Base-by-base conservation (phyloP, 176 grass and related monocot species). In the Aegilops speltoides region DNA sequence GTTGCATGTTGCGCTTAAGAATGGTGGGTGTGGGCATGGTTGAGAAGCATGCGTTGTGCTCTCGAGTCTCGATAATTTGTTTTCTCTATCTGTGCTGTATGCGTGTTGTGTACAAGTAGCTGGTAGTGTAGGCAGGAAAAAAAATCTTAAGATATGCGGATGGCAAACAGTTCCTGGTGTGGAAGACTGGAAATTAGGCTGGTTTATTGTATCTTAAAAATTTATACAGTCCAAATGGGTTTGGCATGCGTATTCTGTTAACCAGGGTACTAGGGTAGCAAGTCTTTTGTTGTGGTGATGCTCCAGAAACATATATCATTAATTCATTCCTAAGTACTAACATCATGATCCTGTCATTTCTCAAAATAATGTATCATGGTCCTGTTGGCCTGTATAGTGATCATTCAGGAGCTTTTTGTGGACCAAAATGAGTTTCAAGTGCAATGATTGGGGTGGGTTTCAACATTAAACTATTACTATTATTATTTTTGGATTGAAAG, bases 251-350 rank as follows among this genome's bases (percentile, higher is more conserved):
- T 48, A 71, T 56, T 77, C 43, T 72, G 31, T 62, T 70, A 82
- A 76, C 14, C 6, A 61, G 14, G 63, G 63, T 2, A 4, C 17
- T 22, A 2, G 19, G 54, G 54, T 8, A 57, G 70, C n/a, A 71
- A 74, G 36, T 43, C 8, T 64, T 84, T 54, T 66, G 41, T n/a
- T 56, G 17, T 38, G 46, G 2, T 33, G 15, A 46, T 81, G 25
- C 59, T 89, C 68, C 45, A 67, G 36, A 75, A 68, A 67, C 77
- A 31, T 73, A 81, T n/a, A 76, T 14, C 57, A 66, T 31, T 48
- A 43, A 24, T 62, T n/a, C 17, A 40, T 4, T 4, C 31, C 15
- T 41, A 67, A 37, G 12, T 2, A 32, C n/a, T 57, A 67, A 52
- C 28, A 59, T 32, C 61, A 56, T 15, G 59, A 17, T 67, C 26